These are phyloP conservation scores for Diplotaxis tenuifolia DNA, from an alignment of 345 rosid species.

Conservation along the genomic window DNA sequence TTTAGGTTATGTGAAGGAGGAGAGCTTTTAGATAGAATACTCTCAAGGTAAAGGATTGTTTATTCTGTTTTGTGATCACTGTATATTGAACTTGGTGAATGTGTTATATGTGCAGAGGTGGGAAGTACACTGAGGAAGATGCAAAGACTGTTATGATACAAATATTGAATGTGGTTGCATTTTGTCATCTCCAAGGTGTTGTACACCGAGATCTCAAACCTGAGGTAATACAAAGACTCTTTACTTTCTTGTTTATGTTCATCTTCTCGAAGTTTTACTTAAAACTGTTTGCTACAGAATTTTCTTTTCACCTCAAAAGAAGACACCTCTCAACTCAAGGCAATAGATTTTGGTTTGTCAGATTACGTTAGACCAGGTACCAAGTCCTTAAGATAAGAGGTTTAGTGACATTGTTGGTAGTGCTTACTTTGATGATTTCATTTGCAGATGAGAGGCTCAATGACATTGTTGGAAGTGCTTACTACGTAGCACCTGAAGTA, in stretches of 20 bases:
- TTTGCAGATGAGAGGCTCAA: slow-evolving; percentile 89
- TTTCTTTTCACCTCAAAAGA: slow-evolving; percentile 82
- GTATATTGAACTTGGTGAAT: not conserved
- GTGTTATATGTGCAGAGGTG: slow-evolving; percentile 63
- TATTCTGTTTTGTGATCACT: too few species aligned
- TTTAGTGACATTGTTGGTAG: not conserved
- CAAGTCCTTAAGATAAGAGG: slow-evolving; percentile 23
- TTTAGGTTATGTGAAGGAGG: slow-evolving; percentile 97
- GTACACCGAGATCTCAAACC: slow-evolving; percentile 98
- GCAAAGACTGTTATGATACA: slow-evolving; percentile 90
- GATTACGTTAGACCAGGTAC: slow-evolving; percentile 94
- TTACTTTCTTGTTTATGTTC: not conserved
- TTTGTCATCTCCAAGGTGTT: slow-evolving; percentile 98
- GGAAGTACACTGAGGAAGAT: slow-evolving; percentile 94
- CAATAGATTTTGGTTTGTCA: slow-evolving; percentile 96
- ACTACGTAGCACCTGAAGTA: slow-evolving; percentile 98
- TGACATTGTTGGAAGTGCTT: slow-evolving; percentile 96
- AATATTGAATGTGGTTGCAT: slow-evolving; percentile 83
- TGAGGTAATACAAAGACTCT: slow-evolving; percentile 53
- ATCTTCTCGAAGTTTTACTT: slow-evolving; percentile 29
- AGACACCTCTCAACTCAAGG: slow-evolving; percentile 76
- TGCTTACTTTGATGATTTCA: not conserved
- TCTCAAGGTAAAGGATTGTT: slow-evolving; percentile 65
- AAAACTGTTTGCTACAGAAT: slow-evolving; percentile 56
- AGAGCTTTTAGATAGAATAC: slow-evolving; percentile 94